Base-by-base conservation (phyloP, 78 protist species). In the Diacronema lutheri region DNA sequence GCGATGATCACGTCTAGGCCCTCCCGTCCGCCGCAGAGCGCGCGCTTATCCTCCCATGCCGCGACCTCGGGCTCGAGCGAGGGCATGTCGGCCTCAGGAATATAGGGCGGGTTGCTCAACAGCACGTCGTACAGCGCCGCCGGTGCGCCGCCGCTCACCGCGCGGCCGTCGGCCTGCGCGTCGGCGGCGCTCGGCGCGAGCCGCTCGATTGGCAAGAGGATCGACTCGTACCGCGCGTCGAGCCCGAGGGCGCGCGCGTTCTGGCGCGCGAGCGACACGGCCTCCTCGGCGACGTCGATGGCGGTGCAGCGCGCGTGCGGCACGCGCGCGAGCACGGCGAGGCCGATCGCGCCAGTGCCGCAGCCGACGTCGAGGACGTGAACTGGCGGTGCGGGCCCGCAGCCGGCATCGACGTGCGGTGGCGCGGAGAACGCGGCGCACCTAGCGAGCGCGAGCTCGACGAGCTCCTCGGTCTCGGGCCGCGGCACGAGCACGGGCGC, bases 271-370 rank as follows among this genome's bases (percentile, higher is more conserved):
- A 68, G 76, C 25, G 21, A 29, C 5, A 5, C 21, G 6, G 55
- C 79, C 20, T 4, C 19, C 4, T 5, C 13, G 23, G 50, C 1
- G 21, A 41, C 37, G 79, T 71, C 58, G 58, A 71, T 5, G n/a
- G 26, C 76, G 37, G 26, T 20, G 79, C 57, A 40, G 31, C 26
- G 19, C 6, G 79, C 79, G 57, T 1, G 16, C 23, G 35, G 58
- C 58, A 71, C 37, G 33, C 20, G 29, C 35, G 5, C 20, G 35
- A 71, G 79, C 20, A 71, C 37, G 12, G 79, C 79, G 26, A 71
- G 58, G 14, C 79, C 79, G 31, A 71, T 71, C 31, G 79, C 79
- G 79, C 79, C 79, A 1, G 58, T 41, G 55, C 79, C 79, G 58
- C 79, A 71, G 79, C 79, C 79, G 57, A 71, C 57, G 57, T 71